These are phyloP conservation scores for Apiospora malaysiana DNA, from an alignment of 2,329 filamentous ascomycete species.

Conservation along the genomic window DNA sequence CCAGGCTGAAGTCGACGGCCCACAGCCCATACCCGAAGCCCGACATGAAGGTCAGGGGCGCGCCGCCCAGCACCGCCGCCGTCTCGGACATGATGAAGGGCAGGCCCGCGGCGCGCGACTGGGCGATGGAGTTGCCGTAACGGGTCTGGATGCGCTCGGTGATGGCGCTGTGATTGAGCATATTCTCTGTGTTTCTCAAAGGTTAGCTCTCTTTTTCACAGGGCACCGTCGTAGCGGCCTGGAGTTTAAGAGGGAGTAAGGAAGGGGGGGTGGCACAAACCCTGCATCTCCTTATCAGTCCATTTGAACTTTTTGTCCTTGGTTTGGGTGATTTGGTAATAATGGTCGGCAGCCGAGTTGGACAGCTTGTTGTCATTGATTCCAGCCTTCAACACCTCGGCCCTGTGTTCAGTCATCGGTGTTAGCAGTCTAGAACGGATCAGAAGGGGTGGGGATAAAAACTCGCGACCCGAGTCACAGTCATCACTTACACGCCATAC, in stretches of 20 bases:
- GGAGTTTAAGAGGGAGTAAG: background rate
- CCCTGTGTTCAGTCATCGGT: background rate
- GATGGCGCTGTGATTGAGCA: slow-evolving; percentile 24
- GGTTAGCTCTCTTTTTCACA: background rate
- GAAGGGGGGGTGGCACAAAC: background rate
- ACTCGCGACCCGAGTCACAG: background rate
- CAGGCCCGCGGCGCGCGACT: slow-evolving; percentile 19
- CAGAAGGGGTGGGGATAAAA: background rate
- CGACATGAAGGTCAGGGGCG: slow-evolving; percentile 35
- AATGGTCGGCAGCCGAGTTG: slow-evolving; percentile 25
- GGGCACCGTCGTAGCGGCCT: no score
- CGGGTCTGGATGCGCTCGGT: slow-evolving; percentile 7
- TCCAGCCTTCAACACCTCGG: slow-evolving; percentile 19
- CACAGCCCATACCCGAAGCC: slow-evolving; percentile 42
- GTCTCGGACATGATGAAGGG: slow-evolving; percentile 24
- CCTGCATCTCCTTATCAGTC: slow-evolving; percentile 20
- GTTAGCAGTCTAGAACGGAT: background rate
- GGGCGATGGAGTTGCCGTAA: slow-evolving; percentile 9
- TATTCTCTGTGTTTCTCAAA: background rate
- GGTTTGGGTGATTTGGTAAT: slow-evolving; percentile 23
- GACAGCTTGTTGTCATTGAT: slow-evolving; percentile 20
- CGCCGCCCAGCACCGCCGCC: slow-evolving; percentile 14
- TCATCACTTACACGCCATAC: slow-evolving; percentile 19
- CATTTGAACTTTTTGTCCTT: no score
- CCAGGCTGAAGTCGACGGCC: slow-evolving; percentile 43